Evolutionary conservation across 495 filamentous ascomycete species (phyloP), one percentile per base, ranked within the genome.

Genomic region (Usnea hakonensis): DNA sequence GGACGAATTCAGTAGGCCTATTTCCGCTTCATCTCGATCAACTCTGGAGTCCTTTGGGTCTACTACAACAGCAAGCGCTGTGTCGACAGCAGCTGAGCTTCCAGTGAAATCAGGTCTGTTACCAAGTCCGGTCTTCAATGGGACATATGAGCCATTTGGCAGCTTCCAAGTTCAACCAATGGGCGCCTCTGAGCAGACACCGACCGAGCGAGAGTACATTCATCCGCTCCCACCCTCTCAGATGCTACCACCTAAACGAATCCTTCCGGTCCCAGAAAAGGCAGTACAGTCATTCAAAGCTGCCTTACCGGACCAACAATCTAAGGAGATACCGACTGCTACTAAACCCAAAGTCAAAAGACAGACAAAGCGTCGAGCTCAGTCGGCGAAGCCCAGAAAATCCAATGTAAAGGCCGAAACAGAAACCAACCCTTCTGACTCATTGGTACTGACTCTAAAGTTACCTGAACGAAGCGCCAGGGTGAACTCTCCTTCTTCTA

Each of bases 241-340:
- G 37, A 70, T 75, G 62, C 67, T 79, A 10, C 79, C 79, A 23
- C 79, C 79, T n/a, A 77, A 71, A 58, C 64, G 78, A 46, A 70
- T 72, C 14, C 70, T 82, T 1, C 79, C 79, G 5, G 80, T 79
- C 57, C 44, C 68, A 21, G 74, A 70, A 41, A 65, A 64, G 32
- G 68, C 57, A 32, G 21, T 57, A 30, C 73, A 76, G 54, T 66
- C 64, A 53, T 13, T 33, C 17, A 46, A 61, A 32, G 50, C 6
- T 30, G 21, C 40, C 38, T 23, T 32, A 33, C 13, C 28, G 30
- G 32, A 48, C 9, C 23, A 60, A 5, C 48, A 9, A 37, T 38
- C 16, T 48, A n/a, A 58, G n/a, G 19, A 33, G 53, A 19, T 23
- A 10, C 17, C 4, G 11, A 5, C 17, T 54, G 19, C 28, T 4